Conservation (phyloP, 129 eudicot species). For the Scalesia atractyloides region DNA sequence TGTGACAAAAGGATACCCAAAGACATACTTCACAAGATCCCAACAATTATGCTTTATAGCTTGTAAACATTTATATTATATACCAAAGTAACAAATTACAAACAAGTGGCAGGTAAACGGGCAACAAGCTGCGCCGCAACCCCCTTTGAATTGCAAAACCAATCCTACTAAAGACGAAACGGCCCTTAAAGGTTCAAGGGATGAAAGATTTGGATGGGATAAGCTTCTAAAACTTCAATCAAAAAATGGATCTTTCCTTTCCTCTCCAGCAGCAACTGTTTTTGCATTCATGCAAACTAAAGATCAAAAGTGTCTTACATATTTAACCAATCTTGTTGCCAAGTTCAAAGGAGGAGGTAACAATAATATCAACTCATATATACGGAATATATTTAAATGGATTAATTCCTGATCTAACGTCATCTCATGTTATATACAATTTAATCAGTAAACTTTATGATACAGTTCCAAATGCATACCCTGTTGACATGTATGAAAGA, state of each 20-base stretch:
- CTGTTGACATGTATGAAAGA: slow-evolving; percentile 13
- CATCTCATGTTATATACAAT: neutral
- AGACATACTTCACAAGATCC: slow-evolving; percentile 10
- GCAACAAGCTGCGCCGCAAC: too few species aligned
- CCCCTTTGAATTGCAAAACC: too few species aligned
- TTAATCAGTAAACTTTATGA: neutral
- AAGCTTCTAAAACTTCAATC: slow-evolving; percentile 16
- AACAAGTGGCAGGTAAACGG: too few species aligned
- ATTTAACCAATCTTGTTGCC: slow-evolving; percentile 14
- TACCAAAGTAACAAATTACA: too few species aligned
- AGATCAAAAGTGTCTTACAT: slow-evolving; percentile 24
- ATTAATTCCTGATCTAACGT: neutral
- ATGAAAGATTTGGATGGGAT: slow-evolving; percentile 26
- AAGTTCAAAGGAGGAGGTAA: slow-evolving; percentile 23
- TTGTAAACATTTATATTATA: too few species aligned
- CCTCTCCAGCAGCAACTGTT: slow-evolving; percentile 10
- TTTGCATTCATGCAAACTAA: slow-evolving; percentile 22
- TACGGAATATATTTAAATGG: neutral
- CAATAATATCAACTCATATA: neutral
- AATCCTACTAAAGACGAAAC: too few species aligned
- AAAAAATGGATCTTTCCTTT: slow-evolving; percentile 10
- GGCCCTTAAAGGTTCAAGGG: too few species aligned
- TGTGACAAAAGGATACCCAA: slow-evolving; percentile 4
- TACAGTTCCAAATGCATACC: slow-evolving; percentile 19
- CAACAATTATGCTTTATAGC: slow-evolving; percentile 18